Base-by-base conservation (phyloP, 108 stramenopile genomes). In the Cyclotella distinguenda region DNA sequence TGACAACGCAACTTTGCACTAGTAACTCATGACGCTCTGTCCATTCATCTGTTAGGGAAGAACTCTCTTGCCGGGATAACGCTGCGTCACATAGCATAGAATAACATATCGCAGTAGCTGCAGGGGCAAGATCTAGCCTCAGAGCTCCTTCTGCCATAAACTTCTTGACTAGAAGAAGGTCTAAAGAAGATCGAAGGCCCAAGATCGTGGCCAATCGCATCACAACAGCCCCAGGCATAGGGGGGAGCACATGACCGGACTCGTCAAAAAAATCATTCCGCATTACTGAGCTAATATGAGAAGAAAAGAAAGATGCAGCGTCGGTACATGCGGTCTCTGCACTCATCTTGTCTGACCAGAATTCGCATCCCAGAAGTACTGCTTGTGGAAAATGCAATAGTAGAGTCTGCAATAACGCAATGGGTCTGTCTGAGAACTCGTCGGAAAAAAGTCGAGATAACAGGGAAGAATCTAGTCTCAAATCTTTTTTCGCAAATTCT, bases 191-290 rank as follows among this genome's bases (percentile, higher is more conserved):
- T 26, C 55, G 52, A 28, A 81, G 48, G 42, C 82, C 88, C 16
- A 89, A 55, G 12, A 85, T 75, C 26, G 70, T 84, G 1, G 88
- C 80, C 13, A 89, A 52, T 32, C 84, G 78, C 53, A 89, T 81
- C 21, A 86, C 64, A n/a, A 71, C 69, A 11, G 61, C 80, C 21
- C 83, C 86, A 19, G 86, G 86, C 68, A 85, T 67, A 15, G 80
- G 70, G 6, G 84, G 86, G 1, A 76, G 62, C 5, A 70, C 61
- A 21, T 75, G 70, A 31, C 25, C 60, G 9, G 51, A 54, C 44
- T 54, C 64, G 26, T 53, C 42, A 38, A 46, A 67, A 4, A 59
- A 26, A 6, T 8, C 18, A 9, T 45, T 26, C 19, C 35, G 59
- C 1, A 68, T 28, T 46, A 28, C 22, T 16, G 63, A 53, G 31